These are phyloP conservation scores for Trichoderma atrobrunneum DNA, from an alignment of 2,329 filamentous ascomycete species.

Conservation along the genomic window DNA sequence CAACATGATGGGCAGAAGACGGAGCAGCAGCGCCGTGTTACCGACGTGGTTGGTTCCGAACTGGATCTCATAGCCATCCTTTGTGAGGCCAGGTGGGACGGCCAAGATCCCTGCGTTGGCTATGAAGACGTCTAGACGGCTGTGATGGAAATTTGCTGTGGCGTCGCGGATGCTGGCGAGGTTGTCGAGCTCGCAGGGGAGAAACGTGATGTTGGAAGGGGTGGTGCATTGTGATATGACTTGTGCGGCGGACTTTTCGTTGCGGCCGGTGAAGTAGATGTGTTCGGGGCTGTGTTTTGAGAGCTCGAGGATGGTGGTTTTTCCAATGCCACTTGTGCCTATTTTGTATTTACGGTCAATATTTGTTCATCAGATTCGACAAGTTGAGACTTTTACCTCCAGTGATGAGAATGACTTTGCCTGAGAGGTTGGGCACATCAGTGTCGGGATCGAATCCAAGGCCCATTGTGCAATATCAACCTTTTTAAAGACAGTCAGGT, in stretches of 20 bases:
- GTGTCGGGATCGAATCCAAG: slow-evolving; percentile 18
- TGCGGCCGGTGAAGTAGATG: slow-evolving; percentile 34
- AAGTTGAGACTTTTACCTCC: slow-evolving; percentile 47
- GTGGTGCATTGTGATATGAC: slow-evolving; percentile 32
- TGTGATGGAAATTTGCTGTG: slow-evolving; percentile 36
- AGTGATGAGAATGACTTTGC: slow-evolving; percentile 75
- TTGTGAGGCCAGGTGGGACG: slow-evolving; percentile 34
- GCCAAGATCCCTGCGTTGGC: slow-evolving; percentile 48
- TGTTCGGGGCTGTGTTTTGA: slow-evolving; percentile 23
- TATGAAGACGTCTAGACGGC: slow-evolving; percentile 44
- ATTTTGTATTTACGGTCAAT: slow-evolving; percentile 46
- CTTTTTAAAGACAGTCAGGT: fast-evolving
- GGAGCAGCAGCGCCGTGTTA: slow-evolving; percentile 44
- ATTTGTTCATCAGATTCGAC: not conserved
- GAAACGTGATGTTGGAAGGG: slow-evolving; percentile 43
- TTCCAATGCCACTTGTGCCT: slow-evolving; percentile 59
- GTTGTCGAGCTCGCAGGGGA: slow-evolving; percentile 25
- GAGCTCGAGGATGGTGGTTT: slow-evolving; percentile 38
- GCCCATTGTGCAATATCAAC: not conserved
- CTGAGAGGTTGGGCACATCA: slow-evolving; percentile 64
- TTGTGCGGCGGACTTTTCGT: slow-evolving; percentile 30
- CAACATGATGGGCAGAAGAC: slow-evolving; percentile 33
- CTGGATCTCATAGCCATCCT: slow-evolving; percentile 48
- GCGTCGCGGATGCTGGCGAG: slow-evolving; percentile 36
- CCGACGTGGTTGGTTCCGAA: slow-evolving; percentile 51